Evolutionary conservation across 108 stramenopile genomes (phyloP).

Genomic region (Nitzschia sp.): DNA sequence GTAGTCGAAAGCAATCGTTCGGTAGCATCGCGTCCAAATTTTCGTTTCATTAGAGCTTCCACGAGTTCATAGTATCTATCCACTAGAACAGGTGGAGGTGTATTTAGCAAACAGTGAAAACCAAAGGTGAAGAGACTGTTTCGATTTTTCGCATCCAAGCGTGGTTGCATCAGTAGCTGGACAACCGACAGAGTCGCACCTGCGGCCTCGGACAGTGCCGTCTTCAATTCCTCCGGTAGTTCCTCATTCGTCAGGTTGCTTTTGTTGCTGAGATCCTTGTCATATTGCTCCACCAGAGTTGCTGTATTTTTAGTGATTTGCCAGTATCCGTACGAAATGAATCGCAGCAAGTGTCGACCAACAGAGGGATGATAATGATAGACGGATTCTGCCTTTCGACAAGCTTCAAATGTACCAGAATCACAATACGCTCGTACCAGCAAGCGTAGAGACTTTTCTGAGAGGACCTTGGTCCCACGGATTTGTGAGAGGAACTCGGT

Average conservation of each 20-base stretch:
- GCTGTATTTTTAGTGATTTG: constrained; percentile 2
- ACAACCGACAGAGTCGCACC: neutral
- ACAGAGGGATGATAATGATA: constrained; percentile 14
- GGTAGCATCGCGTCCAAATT: constrained; percentile 18
- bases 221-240: neutral
- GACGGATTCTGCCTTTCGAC: constrained; percentile 18
- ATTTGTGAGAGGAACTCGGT: no score
- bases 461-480: constrained; percentile 6
- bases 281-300: neutral
- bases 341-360: neutral
- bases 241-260: no score
- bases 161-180: neutral
- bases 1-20: neutral
- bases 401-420: constrained; percentile 5
- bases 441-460: constrained; percentile 20
- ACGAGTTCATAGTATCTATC: constrained; percentile 22
- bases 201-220: neutral
- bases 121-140: constrained; percentile 6
- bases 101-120: constrained; percentile 26
- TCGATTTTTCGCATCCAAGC: neutral
- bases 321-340: constrained; percentile 23
- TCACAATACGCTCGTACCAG: constrained; percentile 28
- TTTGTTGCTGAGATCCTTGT: neutral
- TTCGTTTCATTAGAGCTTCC: constrained; percentile 18
- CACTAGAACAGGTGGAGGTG: neutral